Conservation (phyloP, 1,284 basidiomycete species). For the Sanghuangporus weigelae region DNA sequence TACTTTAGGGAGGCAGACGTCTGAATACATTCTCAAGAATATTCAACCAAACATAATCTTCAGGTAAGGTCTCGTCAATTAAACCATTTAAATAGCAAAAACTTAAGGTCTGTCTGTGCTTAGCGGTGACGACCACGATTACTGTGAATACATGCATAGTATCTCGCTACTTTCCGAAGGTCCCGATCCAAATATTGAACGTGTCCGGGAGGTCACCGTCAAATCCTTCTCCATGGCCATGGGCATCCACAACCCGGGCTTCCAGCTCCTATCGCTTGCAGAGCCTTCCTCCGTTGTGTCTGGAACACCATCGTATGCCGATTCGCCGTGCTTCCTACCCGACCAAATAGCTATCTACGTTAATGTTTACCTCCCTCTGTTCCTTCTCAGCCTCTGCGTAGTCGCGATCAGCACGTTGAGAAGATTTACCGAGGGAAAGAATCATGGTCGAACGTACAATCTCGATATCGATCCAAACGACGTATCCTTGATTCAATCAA, state of each 20-base stretch:
- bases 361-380: slow-evolving; percentile 49
- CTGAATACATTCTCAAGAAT: slow-evolving; percentile 60
- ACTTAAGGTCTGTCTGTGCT: not conserved
- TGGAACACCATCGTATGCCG: slow-evolving; percentile 28
- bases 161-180: slow-evolving; percentile 24
- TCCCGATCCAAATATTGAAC: slow-evolving; percentile 20
- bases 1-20: slow-evolving; percentile 67
- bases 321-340: slow-evolving; percentile 63
- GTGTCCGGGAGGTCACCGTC: slow-evolving; percentile 68
- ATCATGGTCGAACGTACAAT: not conserved
- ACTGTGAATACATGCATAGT: slow-evolving; percentile 70
- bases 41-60: slow-evolving; percentile 66
- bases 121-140: slow-evolving; percentile 87
- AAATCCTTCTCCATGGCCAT: slow-evolving; percentile 82
- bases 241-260: slow-evolving; percentile 74
- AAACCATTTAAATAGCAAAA: not conserved
- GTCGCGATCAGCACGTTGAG: slow-evolving; percentile 27
- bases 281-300: slow-evolving; percentile 32
- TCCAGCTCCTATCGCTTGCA: slow-evolving; percentile 76
- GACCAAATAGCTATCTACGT: slow-evolving; percentile 61
- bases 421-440: not conserved
- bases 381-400: slow-evolving; percentile 35
- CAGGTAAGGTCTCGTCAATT: slow-evolving; percentile 44
- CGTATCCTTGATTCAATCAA: not conserved
- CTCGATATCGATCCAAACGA: slow-evolving; percentile 4